These are phyloP conservation scores for Vigna angularis DNA, from an alignment of 306 rosid species.

Conservation along the genomic window DNA sequence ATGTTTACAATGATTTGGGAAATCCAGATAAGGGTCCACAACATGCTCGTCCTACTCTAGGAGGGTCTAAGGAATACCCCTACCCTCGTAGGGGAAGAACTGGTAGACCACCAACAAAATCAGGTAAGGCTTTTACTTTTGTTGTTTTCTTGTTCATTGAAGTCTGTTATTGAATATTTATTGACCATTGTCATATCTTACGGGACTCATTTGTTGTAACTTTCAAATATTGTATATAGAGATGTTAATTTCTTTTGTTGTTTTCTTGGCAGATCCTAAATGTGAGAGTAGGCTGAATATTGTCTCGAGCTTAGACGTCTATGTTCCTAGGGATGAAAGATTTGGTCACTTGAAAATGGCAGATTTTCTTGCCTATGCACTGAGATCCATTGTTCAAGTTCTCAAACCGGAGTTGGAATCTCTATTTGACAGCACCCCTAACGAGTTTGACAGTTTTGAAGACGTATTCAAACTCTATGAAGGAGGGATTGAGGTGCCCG, in stretches of 20 bases:
- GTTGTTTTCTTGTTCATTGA: slow-evolving; percentile 13
- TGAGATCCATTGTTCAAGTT: slow-evolving; percentile 73
- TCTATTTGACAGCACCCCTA: slow-evolving; percentile 55
- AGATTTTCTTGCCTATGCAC: slow-evolving; percentile 77
- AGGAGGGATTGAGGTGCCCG: slow-evolving; percentile 69
- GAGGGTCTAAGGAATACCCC: slow-evolving; percentile 72
- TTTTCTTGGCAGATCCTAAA: slow-evolving; percentile 60
- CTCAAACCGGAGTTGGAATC: slow-evolving; percentile 69
- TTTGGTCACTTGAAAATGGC: slow-evolving; percentile 80
- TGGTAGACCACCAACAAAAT: slow-evolving; percentile 55
- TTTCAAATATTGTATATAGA: not conserved
- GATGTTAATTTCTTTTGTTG: slow-evolving; percentile 25
- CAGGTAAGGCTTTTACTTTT: slow-evolving; percentile 52
- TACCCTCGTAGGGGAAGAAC: slow-evolving; percentile 96
- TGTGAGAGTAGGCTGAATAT: slow-evolving; percentile 63
- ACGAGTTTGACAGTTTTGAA: slow-evolving; percentile 72
- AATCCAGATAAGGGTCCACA: slow-evolving; percentile 57
- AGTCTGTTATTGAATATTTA: no score
- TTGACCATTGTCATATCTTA: not conserved
- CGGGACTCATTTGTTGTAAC: not conserved
- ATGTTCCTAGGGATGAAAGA: slow-evolving; percentile 86
- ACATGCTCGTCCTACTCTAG: slow-evolving; percentile 69
- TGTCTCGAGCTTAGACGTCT: slow-evolving; percentile 62
- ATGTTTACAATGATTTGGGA: slow-evolving; percentile 70
- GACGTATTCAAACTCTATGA: slow-evolving; percentile 75